Base-by-base conservation (phyloP, 208 protist genomes). In the Strigomonas oncopelti region DNA sequence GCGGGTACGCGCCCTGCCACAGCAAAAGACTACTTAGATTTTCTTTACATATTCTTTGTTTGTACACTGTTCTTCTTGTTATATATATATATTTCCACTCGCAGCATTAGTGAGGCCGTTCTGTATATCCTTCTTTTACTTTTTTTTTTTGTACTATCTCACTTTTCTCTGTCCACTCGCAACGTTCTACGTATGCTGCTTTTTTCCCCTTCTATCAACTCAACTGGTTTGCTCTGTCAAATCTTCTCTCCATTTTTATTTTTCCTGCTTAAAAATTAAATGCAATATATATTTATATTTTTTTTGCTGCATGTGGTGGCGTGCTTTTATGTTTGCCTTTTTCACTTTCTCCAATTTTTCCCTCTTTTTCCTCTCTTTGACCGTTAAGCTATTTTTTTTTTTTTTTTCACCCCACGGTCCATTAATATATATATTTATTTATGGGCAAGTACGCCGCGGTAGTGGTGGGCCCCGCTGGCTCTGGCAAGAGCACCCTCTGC, bases 401-500 rank as follows among this genome's bases (percentile, higher is more conserved):
- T 20, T 55, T 34, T 31, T 24, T 22, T 53, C 53, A 0, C 65
- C 24, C 1, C 18, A 18, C 24, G 20, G 11, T 59, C 5, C 48
- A n/a, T 11, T 34, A 34, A 62, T 24, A 58, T 48, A 71, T 58
- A 67, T 8, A 65, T 53, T 31, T 0, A 57, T 67, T 69, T 46
- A 82, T 97, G 92, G 91, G 92, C 9, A 97, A 97, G 73, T 93
- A 97, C 65, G 91, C 90, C 8, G 78, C 86, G 38, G 73, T 96
- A 25, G 81, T 98, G 22, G 88, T 98, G 57, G 95, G 95, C 18
- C 95, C 95, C 25, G 93, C 95, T 11, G 95, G 95, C 9, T 89
- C 80, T 38, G 94, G 94, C 36, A 98, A 98, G 78, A 96, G 87
- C 64, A 98, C 94, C 2, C 82, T 96, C 16, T 97, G 94, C 69